These are phyloP conservation scores for Aspergillus leporis DNA, from an alignment of 495 filamentous ascomycete genomes.

Conservation along the genomic window DNA sequence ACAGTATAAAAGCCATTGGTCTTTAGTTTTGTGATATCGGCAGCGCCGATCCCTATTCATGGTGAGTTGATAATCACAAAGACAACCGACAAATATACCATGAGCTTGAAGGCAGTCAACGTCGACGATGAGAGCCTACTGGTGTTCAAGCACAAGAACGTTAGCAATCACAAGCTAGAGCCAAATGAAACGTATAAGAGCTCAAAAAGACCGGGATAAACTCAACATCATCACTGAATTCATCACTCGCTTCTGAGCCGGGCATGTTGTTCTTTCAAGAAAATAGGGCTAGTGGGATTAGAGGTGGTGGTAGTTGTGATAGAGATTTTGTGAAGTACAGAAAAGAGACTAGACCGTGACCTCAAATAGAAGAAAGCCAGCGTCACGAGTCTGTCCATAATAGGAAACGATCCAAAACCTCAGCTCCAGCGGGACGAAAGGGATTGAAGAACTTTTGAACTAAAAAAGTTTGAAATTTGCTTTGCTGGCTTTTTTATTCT, in stretches of 20 bases:
- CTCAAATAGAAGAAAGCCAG: background rate
- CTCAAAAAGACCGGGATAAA: background rate
- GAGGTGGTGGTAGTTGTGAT: background rate
- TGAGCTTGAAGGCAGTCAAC: conserved; percentile 75
- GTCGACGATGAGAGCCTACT: conserved; percentile 64
- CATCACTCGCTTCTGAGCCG: conserved; percentile 52
- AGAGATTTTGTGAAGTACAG: background rate
- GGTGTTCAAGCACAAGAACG: background rate
- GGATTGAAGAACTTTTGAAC: background rate
- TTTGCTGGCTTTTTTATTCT: conserved; percentile 12
- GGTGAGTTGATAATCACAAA: background rate
- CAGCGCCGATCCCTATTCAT: conserved; percentile 62
- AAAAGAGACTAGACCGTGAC: background rate
- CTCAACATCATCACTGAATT: conserved; percentile 56
- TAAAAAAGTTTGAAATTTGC: conserved; percentile 7
- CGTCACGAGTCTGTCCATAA: conserved; percentile 12
- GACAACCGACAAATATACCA: conserved; percentile 40
- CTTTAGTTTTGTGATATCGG: conserved; percentile 76
- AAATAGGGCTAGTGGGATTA: background rate
- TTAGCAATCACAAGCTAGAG: conserved; percentile 5
- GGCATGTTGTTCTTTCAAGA: conserved; percentile 38
- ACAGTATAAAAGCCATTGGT: conserved; percentile 69
- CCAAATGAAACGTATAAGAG: background rate
- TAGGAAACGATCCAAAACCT: background rate
- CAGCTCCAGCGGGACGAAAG: background rate